These are phyloP conservation scores for Silybum marianum DNA, from an alignment of 129 eudicot species.

Conservation along the genomic window DNA sequence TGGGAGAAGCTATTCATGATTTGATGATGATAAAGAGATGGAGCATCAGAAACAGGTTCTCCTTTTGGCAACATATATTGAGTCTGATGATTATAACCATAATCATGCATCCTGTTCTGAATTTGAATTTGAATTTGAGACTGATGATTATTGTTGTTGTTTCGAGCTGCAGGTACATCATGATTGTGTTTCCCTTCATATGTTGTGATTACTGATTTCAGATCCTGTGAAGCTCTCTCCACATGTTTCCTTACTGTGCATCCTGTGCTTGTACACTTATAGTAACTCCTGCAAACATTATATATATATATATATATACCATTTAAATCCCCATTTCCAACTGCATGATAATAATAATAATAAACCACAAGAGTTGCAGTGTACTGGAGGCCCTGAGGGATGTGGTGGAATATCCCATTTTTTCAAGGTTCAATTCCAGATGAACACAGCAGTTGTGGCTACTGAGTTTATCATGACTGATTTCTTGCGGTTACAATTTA, in stretches of 20 bases:
- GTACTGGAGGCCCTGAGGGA: too few relatives aligned
- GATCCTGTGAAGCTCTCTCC: constrained; percentile 77
- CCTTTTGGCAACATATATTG: constrained; percentile 59
- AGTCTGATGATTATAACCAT: constrained; percentile 45
- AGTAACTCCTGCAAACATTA: constrained; percentile 66
- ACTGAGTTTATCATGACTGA: too few relatives aligned
- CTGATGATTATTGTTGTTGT: constrained; percentile 27
- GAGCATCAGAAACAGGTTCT: constrained; percentile 52
- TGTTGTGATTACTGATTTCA: constrained; percentile 72
- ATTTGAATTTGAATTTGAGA: constrained; percentile 46
- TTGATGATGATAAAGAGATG: constrained; percentile 54
- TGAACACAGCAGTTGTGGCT: too few relatives aligned
- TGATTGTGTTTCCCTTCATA: constrained; percentile 88
- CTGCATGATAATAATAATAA: not conserved
- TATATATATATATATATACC: not conserved
- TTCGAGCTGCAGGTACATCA: constrained; percentile 76
- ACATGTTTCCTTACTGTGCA: constrained; percentile 75
- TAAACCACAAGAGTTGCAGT: too few relatives aligned
- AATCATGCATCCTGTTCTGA: constrained; percentile 23
- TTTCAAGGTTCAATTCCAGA: too few relatives aligned
- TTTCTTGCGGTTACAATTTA: too few relatives aligned
- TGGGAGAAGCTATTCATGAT: constrained; percentile 52
- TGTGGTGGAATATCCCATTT: too few relatives aligned
- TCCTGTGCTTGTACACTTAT: constrained; percentile 71
- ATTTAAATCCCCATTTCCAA: not conserved